Percentiles rank a stretch among this genome's conserved stretches.
These are phyloP conservation scores for Galerina sulciceps DNA, from an alignment of 768 basidiomycete genomes.

Conservation along the genomic window DNA sequence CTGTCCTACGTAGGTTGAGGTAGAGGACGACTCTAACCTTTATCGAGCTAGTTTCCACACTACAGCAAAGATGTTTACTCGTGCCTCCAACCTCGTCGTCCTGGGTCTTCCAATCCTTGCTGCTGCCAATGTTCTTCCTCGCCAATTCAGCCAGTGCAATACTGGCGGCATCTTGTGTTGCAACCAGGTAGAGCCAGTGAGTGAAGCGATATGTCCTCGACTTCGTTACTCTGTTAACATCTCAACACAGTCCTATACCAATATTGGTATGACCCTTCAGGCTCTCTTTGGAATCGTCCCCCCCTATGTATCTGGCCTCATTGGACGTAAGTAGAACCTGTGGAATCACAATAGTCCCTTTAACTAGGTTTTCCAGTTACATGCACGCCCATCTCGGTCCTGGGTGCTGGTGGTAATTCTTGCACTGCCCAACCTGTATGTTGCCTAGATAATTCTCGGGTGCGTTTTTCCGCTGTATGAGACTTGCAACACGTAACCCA, in stretches of 20 bases:
- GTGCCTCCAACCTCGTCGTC: background rate
- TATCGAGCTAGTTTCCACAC: too few relatives aligned
- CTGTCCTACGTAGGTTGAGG: too few relatives aligned
- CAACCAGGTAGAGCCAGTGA: background rate
- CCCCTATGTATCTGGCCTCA: background rate
- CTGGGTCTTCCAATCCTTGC: conserved; percentile 14
- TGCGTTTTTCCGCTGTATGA: background rate
- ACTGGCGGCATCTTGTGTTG: background rate
- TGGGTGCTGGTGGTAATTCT: background rate
- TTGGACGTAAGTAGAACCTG: background rate
- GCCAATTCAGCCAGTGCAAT: background rate
- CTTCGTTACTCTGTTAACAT: background rate
- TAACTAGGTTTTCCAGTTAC: background rate
- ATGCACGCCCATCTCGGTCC: background rate
- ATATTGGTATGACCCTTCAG: background rate
- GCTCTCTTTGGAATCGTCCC: background rate
- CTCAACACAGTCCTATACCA: background rate
- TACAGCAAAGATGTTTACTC: conserved; percentile 1
- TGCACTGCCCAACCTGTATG: conserved; percentile 5
- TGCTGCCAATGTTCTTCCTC: conserved; percentile 7
- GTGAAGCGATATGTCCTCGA: background rate
- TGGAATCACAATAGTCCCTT: background rate
- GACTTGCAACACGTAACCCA: background rate
- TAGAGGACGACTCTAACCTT: too few relatives aligned
- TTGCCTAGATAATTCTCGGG: background rate